Base-by-base conservation (phyloP, 1,139 yeast genomes). In the Suzukiozyma palmioleophila region DNA sequence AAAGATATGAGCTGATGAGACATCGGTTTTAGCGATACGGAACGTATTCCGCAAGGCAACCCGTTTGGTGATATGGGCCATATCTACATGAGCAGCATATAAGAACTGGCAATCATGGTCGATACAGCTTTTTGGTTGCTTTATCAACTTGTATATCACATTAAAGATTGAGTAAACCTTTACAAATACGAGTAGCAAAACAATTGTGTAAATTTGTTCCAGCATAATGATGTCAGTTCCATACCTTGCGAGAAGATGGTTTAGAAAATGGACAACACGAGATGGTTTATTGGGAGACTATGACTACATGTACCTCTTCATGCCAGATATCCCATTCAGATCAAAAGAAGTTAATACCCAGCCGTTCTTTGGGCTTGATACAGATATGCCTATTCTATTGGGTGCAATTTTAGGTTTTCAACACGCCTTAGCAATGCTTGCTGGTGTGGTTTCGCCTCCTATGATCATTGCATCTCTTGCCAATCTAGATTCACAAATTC, bases 401-500 rank as follows among this genome's bases (percentile, higher is more conserved):
- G 95, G 95, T 1, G 61, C 84, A 39, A 49, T 88, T 6, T 73
- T 89, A 34, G 96, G 96, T 12, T 73, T 89, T 49, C 96, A 88
- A 63, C 97, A 89, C 57, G 69, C 95, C 1, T 65, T 89, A 49
- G 83, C 96, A 32, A 86, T 88, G 95, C 65, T 89, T 63, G 96
- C 95, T 9, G 96, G 96, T 53, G 78, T 89, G 37, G 83, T 84
- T 32, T 71, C 95, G n/a, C 95, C 96, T 5, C 94, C 96, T 2
- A 63, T 87, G 41, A 68, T 86, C 50, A 83, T 85, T 37, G 66
- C 89, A 1, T 52, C 66, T 9, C 62, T 75, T 22, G 89, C 90
- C 16, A 73, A 84, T 57, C 69, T 88, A 40, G 62, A 60, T 26
- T 47, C 66, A 14, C 72, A 60, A 3, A 46, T 66, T 14, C 73